phyloP scores from a whole-genome alignment of 805 yeast genomes.

The Metschnikowia amazonensis region DNA sequence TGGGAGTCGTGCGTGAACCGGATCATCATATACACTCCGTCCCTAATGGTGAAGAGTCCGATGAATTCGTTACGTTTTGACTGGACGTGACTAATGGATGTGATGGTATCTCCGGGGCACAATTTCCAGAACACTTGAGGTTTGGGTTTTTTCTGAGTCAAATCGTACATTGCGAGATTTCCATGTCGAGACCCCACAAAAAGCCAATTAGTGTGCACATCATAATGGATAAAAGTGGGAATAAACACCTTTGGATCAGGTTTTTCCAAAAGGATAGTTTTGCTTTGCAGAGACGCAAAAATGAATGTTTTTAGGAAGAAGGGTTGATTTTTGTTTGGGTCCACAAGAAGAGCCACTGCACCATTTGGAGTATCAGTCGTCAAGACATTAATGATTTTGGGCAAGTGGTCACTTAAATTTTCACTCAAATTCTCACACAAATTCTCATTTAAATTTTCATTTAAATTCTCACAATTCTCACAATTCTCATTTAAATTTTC shows the following conservation, averaged over 20 bases:
- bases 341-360: conserved; percentile 43
- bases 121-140: conserved; percentile 33
- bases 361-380: conserved; percentile 16
- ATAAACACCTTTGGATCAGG: conserved; percentile 11
- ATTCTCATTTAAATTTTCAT: too few relatives aligned
- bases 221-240: conserved; percentile 49
- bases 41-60: conserved; percentile 54
- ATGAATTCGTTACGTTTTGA: conserved; percentile 16
- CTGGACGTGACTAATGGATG: conserved; percentile 46
- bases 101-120: conserved; percentile 64
- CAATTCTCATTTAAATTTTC: too few relatives aligned
- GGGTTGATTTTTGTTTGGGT: conserved; percentile 63
- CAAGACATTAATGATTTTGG: conserved; percentile 46
- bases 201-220: conserved; percentile 36
- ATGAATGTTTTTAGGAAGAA: conserved; percentile 41
- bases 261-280: conserved; percentile 29
- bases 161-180: conserved; percentile 53
- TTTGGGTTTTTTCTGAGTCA: conserved; percentile 19
- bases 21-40: conserved; percentile 55
- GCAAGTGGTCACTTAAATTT: too few relatives aligned
- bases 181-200: conserved; percentile 72
- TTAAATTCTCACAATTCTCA: too few relatives aligned
- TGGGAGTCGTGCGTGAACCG: conserved; percentile 13
- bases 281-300: neutral
- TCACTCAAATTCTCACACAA: too few relatives aligned